Conservation (phyloP, 352 stramenopile species). For the Phytophthora sansomeana region DNA sequence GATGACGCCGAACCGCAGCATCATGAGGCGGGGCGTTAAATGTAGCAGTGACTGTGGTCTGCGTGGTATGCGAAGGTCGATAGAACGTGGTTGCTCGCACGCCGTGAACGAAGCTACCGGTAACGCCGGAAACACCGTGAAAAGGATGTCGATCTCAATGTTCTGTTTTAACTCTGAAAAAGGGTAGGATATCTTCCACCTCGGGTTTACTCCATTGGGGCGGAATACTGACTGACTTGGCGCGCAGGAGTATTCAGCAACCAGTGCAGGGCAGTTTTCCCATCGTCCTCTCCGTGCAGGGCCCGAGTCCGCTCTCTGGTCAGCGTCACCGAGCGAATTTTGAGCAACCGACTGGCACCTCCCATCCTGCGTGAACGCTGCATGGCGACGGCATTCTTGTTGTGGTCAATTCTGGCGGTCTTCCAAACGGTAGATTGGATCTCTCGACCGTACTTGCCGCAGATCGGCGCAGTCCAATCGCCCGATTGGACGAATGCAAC, state of each 20-base stretch:
- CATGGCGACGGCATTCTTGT: slow-evolving; percentile 1
- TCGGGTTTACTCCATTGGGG: slow-evolving; percentile 7
- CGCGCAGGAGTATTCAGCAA: slow-evolving; percentile 34
- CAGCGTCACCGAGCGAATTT: slow-evolving; percentile 9
- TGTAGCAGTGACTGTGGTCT: slow-evolving; percentile 1
- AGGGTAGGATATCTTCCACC: slow-evolving; percentile 5
- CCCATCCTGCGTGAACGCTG: slow-evolving; percentile 16
- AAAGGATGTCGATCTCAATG: too few species aligned
- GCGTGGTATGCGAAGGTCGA: not conserved
- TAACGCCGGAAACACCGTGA: too few species aligned
- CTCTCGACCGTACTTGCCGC: slow-evolving; percentile 15
- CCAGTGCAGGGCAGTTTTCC: slow-evolving; percentile 9
- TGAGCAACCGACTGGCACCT: slow-evolving; percentile 11
- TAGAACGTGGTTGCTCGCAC: not conserved
- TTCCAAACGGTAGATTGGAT: slow-evolving; percentile 40
- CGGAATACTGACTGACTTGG: slow-evolving; percentile 10
- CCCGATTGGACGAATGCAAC: slow-evolving; percentile 38
- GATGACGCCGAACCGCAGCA: not conserved
- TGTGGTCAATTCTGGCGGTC: slow-evolving; percentile 10
- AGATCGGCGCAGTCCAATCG: slow-evolving; percentile 34
- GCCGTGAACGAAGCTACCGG: not conserved
- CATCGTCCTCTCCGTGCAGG: slow-evolving; percentile 39
- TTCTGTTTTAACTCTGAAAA: slow-evolving; percentile 2
- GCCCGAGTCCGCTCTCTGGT: slow-evolving; percentile 28
- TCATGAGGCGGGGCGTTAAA: slow-evolving; percentile 8